These are phyloP conservation scores for Pleurostoma richardsiae DNA, from an alignment of 2,329 filamentous ascomycete species.

Conservation along the genomic window DNA sequence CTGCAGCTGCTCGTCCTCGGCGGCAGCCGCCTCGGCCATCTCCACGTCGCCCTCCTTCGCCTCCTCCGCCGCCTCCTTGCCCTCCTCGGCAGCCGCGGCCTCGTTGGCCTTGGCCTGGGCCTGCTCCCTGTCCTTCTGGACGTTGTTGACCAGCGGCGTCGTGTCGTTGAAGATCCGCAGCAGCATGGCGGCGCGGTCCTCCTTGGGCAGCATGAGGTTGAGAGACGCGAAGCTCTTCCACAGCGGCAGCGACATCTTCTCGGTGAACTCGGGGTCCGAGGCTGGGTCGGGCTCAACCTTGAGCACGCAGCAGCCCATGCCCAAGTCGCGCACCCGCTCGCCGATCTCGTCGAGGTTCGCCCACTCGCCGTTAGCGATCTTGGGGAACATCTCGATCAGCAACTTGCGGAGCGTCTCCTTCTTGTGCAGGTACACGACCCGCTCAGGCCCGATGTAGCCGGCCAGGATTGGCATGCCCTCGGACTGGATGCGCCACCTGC, in stretches of 20 bases:
- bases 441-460: slow-evolving; percentile 76
- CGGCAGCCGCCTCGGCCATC: slow-evolving; percentile 6
- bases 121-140: slow-evolving; percentile 43
- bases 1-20: slow-evolving; percentile 14
- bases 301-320: slow-evolving; percentile 89
- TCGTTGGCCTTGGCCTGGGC: slow-evolving; percentile 28
- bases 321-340: slow-evolving; percentile 70
- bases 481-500: slow-evolving; percentile 91
- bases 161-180: slow-evolving; percentile 87
- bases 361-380: slow-evolving; percentile 71
- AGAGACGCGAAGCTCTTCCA: slow-evolving; percentile 91
- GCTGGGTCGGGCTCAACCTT: slow-evolving; percentile 68
- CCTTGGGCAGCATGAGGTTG: slow-evolving; percentile 97
- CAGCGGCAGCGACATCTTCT: slow-evolving; percentile 83
- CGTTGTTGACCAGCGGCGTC: slow-evolving; percentile 72
- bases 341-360: slow-evolving; percentile 81
- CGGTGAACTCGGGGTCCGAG: slow-evolving; percentile 53
- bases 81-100: slow-evolving; percentile 15
- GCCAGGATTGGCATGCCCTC: slow-evolving; percentile 90
- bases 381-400: slow-evolving; percentile 95
- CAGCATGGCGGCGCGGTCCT: slow-evolving; percentile 89
- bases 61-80: slow-evolving; percentile 22
- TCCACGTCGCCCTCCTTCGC: slow-evolving; percentile 18
- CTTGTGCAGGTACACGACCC: slow-evolving; percentile 70
- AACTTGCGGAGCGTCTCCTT: slow-evolving; percentile 77